A percentile compares a stretch with the other conserved stretches of the same genome.
phyloP scores from a whole-genome alignment of 2,329 filamentous ascomycete genomes.

The Zelopaecilomyces penicillatus region DNA sequence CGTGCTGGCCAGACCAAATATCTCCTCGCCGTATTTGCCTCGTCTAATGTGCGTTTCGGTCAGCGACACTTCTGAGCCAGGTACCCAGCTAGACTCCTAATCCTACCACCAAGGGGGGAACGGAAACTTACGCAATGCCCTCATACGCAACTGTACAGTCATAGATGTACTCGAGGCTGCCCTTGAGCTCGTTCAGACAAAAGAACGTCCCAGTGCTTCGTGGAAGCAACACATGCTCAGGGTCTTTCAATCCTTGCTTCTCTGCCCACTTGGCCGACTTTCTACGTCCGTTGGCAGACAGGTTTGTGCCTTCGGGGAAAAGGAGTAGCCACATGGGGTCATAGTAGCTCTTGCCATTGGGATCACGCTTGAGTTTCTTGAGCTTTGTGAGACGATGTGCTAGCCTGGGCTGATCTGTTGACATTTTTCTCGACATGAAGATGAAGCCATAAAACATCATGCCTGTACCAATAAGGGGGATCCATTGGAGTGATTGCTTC shows the following conservation, averaged over 20 bases:
- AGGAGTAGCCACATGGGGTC: slow-evolving; percentile 87
- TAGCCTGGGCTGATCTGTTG: slow-evolving; percentile 66
- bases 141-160: slow-evolving; percentile 96
- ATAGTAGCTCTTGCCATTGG: slow-evolving; percentile 45
- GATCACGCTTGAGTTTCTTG: slow-evolving; percentile 46
- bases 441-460: slow-evolving; percentile 87
- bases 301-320: slow-evolving; percentile 82
- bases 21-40: slow-evolving; percentile 79
- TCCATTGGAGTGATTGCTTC: slow-evolving; percentile 75
- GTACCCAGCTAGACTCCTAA: background rate
- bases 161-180: slow-evolving; percentile 73
- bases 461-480: slow-evolving; percentile 71
- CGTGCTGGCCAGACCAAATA: slow-evolving; percentile 78
- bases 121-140: slow-evolving; percentile 68
- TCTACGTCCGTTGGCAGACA: slow-evolving; percentile 59
- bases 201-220: slow-evolving; percentile 75
- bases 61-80: slow-evolving; percentile 1
- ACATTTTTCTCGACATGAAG: slow-evolving; percentile 86
- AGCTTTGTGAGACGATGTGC: slow-evolving; percentile 65
- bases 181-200: slow-evolving; percentile 66
- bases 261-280: slow-evolving; percentile 69
- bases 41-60: slow-evolving; percentile 38
- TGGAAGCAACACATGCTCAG: slow-evolving; percentile 66
- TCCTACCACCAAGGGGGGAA: background rate
- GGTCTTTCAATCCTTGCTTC: slow-evolving; percentile 65